Percentiles rank a stretch among this genome's conserved stretches.
These are phyloP conservation scores for Penicillium sp. DNA, from an alignment of 2,329 filamentous ascomycete genomes.

Conservation along the genomic window DNA sequence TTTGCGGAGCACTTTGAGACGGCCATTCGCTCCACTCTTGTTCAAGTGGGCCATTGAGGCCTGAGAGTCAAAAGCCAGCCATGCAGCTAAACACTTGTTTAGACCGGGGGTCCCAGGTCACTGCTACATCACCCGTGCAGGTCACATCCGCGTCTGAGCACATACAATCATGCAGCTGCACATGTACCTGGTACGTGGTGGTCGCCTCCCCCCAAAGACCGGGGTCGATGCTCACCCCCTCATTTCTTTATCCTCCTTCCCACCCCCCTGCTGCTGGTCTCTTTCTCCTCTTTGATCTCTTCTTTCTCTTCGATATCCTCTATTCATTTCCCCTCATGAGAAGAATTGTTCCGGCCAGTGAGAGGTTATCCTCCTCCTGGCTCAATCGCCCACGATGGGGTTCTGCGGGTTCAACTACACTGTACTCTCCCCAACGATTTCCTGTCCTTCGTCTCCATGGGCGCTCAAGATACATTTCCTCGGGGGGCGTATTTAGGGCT, in stretches of 20 bases:
- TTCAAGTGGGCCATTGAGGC: not conserved
- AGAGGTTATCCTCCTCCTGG: conserved; percentile 35
- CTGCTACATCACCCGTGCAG: conserved; percentile 6
- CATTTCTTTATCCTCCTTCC: conserved; percentile 14
- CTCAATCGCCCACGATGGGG: conserved; percentile 28
- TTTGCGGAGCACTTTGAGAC: too few relatives aligned
- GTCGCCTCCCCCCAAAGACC: conserved; percentile 3
- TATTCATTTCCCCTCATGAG: conserved; percentile 25
- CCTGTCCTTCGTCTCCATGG: not conserved
- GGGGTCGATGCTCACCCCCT: conserved; percentile 23
- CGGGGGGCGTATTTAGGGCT: not conserved
- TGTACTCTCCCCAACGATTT: conserved; percentile 10
- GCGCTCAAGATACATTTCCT: conserved; percentile 7
- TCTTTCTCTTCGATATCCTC: not conserved
- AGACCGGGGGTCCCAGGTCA: conserved; percentile 3
- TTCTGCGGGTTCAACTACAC: conserved; percentile 13
- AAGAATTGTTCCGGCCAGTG: conserved; percentile 26
- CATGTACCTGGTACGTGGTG: conserved; percentile 12
- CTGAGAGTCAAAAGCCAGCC: not conserved
- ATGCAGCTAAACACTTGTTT: not conserved
- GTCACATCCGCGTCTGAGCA: conserved; percentile 2
- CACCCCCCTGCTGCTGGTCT: too few relatives aligned
- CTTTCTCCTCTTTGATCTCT: not conserved
- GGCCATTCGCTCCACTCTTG: conserved; percentile 1
- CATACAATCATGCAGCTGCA: conserved; percentile 10